Evolutionary conservation across 225 moss, liverwort and hornwort genomes (phyloP), one percentile per base, ranked within the genome.

Genomic region (Physcomitrium patens): DNA sequence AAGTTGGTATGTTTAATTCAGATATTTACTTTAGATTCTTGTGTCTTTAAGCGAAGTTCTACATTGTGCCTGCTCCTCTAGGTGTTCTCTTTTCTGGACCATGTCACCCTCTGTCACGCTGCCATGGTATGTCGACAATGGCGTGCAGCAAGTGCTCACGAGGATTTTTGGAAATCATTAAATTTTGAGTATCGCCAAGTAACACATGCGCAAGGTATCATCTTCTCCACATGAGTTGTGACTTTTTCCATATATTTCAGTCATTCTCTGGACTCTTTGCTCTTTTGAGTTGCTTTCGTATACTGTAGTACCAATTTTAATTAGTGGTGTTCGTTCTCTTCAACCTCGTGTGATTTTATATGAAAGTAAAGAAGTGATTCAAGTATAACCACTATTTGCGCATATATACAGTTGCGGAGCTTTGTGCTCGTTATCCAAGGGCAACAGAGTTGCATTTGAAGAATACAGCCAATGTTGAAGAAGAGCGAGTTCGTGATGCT

Each of bases 61-160:
- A 50, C 68, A 10, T 27, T 76, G 46, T 71, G 45, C 65, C 9
- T 78, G 70, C 19, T 24, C 68, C 72, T 43, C 45, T 79, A 99
- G 99, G 95, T 99, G 3, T 99, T 99, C 65, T 99, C 99, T 13
- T 93, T 95, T 73, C 86, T 99, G 77, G 88, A 93, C 76, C 90
- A 95, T 41, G 78, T 82, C 47, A 76, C 87, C 19, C 92, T 99
- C 28, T 99, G 99, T 69, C 86, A 86, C 51, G 95, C 99, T 63
- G 99, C 99, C 55, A 92, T 93, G 91, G 99, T 99, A 16, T 93
- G 99, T 81, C 87, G 84, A 60, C 99, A 99, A 69, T 99, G 99
- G 99, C 87, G 87, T 68, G 80, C 72, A 24, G 95, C 99, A 57
- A 99, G 99, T 91, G 89, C 89, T 42, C 99, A 95, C 66, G 99